Conservation (phyloP, 176 grass and related monocot species). For the barley (Hordeum vulgare) region MorexV3_pseudomolecules_assembly NC_058523.1:518190215-518190714, state of each 20-base stretch:
- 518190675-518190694: background rate
- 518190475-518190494: background rate
- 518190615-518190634: background rate
- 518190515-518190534: conserved; percentile 31
- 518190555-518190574: conserved; percentile 76
- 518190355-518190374: conserved; percentile 74
- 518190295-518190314: background rate
- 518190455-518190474: background rate
- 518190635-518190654: background rate
- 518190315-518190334: background rate
- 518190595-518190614: background rate
- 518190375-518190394: conserved; percentile 79
- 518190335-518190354: conserved; percentile 63
- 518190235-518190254: background rate
- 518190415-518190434: conserved; percentile 74
- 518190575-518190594: conserved; percentile 93
- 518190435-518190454: conserved; percentile 78
- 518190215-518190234: background rate
- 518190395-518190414: conserved; percentile 91
- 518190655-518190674: background rate
- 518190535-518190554: conserved; percentile 83
- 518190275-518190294: conserved; percentile 6
- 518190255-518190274: background rate
- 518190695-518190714: background rate
- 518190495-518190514: background rate